Conservation (phyloP, 495 filamentous ascomycete genomes). For the Aspergillus biplanus region DNA sequence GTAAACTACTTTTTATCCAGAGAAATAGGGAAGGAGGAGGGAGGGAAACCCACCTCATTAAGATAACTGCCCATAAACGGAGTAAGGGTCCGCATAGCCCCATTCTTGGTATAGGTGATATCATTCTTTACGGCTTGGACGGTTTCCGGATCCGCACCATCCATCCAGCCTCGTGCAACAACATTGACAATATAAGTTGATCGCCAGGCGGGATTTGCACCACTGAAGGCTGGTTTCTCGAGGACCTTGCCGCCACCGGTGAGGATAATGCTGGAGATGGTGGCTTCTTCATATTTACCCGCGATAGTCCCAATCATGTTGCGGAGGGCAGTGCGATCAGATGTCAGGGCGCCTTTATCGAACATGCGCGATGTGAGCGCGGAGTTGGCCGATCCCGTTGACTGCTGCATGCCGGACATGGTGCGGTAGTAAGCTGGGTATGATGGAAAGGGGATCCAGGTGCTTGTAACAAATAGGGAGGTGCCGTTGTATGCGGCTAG, state of each 20-base stretch:
- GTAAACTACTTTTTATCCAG: not conserved
- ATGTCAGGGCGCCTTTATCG: constrained; percentile 34
- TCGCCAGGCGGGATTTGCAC: constrained; percentile 50
- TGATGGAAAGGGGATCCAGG: constrained; percentile 36
- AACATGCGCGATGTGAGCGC: constrained; percentile 45
- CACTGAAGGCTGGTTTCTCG: constrained; percentile 31
- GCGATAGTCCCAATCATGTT: constrained; percentile 35
- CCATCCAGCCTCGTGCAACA: constrained; percentile 38
- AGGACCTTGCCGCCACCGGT: constrained; percentile 44
- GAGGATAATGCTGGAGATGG: constrained; percentile 35
- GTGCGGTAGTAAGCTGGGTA: constrained; percentile 40
- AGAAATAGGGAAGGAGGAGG: not conserved
- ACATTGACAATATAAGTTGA: constrained; percentile 41
- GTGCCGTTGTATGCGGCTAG: constrained; percentile 23
- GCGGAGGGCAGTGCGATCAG: constrained; percentile 24
- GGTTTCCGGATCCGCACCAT: constrained; percentile 34
- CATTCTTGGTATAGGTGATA: constrained; percentile 55
- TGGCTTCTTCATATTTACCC: constrained; percentile 30
- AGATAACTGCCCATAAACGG: constrained; percentile 43
- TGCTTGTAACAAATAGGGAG: not conserved
- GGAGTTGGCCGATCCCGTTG: constrained; percentile 24
- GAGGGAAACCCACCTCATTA: constrained; percentile 35
- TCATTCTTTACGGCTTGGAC: constrained; percentile 45
- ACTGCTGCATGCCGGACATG: constrained; percentile 33
- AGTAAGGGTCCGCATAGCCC: constrained; percentile 39